phyloP scores from a whole-genome alignment of 2,329 filamentous ascomycete genomes.

The Botrytis fragariae region DNA sequence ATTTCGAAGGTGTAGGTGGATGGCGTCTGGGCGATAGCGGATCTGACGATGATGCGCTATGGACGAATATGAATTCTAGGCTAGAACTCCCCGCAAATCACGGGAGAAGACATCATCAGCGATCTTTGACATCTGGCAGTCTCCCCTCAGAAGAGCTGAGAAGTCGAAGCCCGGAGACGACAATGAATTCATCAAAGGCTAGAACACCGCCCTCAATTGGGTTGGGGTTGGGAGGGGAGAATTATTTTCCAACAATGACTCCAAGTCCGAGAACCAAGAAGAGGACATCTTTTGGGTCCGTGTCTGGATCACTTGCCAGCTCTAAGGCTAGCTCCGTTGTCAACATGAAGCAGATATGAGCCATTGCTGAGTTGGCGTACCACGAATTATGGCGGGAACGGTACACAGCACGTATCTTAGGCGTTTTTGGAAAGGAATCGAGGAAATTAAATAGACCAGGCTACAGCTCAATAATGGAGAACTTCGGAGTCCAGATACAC shows the following conservation, averaged over 20 bases:
- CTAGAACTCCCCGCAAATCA: conserved; percentile 49
- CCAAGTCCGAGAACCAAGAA: conserved; percentile 25
- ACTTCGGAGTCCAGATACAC: not conserved
- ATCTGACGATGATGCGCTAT: conserved; percentile 42
- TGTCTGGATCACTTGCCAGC: conserved; percentile 28
- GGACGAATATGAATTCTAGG: conserved; percentile 53
- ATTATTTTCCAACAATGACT: conserved; percentile 28
- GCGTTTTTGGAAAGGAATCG: not conserved
- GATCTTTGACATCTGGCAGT: conserved; percentile 39
- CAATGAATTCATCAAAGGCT: conserved; percentile 47
- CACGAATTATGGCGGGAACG: conserved; percentile 20
- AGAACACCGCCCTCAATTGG: conserved; percentile 46
- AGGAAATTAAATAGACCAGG: too few relatives aligned
- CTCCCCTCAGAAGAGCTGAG: conserved; percentile 26
- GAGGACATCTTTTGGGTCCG: conserved; percentile 23
- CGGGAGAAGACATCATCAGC: conserved; percentile 44
- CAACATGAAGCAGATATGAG: conserved; percentile 33
- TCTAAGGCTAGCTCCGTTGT: conserved; percentile 32
- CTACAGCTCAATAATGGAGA: not conserved
- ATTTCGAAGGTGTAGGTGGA: conserved; percentile 59
- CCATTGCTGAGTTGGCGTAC: not conserved
- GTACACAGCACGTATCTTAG: conserved; percentile 7
- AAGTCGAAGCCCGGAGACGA: conserved; percentile 37
- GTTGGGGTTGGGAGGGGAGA: conserved; percentile 20
- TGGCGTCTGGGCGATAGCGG: conserved; percentile 48